Conservation (phyloP, 257 asterid genomes). For the Plantago elongata region DNA sequence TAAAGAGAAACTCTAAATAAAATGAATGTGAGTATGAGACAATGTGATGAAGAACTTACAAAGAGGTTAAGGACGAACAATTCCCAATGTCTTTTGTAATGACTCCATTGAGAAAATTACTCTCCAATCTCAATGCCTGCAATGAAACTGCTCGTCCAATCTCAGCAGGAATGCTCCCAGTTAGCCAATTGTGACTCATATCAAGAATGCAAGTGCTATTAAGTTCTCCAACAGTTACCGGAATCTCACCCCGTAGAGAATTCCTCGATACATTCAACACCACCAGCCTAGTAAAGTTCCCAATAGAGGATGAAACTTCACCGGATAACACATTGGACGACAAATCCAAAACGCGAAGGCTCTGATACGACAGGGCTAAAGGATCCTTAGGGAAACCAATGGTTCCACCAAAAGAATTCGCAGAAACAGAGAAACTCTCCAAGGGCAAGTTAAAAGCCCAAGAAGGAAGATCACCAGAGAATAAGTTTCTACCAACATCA, state of each 20-base stretch:
- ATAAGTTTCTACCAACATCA: slow-evolving; percentile 43
- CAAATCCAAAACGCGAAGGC: slow-evolving; percentile 53
- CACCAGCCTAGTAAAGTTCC: slow-evolving; percentile 52
- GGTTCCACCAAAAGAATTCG: slow-evolving; percentile 53
- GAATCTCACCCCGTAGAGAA: slow-evolving; percentile 47
- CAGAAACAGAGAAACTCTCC: slow-evolving; percentile 43
- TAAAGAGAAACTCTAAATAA: no score
- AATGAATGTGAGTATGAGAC: no score
- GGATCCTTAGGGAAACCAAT: slow-evolving; percentile 24
- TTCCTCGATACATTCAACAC: slow-evolving; percentile 58
- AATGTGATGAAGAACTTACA: slow-evolving; percentile 44
- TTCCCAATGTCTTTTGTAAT: slow-evolving; percentile 47
- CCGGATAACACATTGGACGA: slow-evolving; percentile 71
- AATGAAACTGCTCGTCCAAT: slow-evolving; percentile 47
- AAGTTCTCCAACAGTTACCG: slow-evolving; percentile 48
- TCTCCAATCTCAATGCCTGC: slow-evolving; percentile 53
- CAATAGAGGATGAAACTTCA: slow-evolving; percentile 45
- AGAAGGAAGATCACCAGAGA: slow-evolving; percentile 62
- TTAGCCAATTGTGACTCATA: slow-evolving; percentile 60
- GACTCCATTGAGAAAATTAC: slow-evolving; percentile 44
- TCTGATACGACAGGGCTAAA: slow-evolving; percentile 33
- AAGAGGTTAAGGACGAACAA: slow-evolving; percentile 54
- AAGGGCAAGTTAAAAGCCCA: slow-evolving; percentile 57
- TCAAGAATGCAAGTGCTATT: slow-evolving; percentile 46
- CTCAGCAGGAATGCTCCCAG: slow-evolving; percentile 57